phyloP scores from a whole-genome alignment of 2,329 filamentous ascomycete species.

The Penicillium sp. region DNA sequence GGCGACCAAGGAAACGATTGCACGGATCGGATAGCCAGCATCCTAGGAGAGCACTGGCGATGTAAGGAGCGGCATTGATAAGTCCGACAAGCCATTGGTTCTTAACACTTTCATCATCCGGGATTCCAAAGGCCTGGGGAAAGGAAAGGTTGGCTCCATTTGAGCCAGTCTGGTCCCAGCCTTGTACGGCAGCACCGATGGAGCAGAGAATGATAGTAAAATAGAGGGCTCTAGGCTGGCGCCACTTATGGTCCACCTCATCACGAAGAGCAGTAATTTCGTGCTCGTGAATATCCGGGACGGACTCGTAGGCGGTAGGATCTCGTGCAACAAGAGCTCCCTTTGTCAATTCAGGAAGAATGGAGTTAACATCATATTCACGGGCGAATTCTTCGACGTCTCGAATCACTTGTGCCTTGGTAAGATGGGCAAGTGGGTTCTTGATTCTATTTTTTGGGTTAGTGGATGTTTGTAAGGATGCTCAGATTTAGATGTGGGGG shows the following conservation, averaged over 20 bases:
- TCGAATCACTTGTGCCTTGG: slow-evolving; percentile 36
- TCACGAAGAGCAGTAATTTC: slow-evolving; percentile 33
- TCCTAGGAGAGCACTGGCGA: slow-evolving; percentile 54
- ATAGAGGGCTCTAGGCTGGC: slow-evolving; percentile 50
- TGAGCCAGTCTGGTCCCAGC: slow-evolving; percentile 36
- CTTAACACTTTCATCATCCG: slow-evolving; percentile 37
- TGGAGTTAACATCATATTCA: slow-evolving; percentile 42
- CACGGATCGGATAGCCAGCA: slow-evolving; percentile 68
- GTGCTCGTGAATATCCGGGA: slow-evolving; percentile 44
- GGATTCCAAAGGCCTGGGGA: slow-evolving; percentile 48
- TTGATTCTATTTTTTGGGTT: slow-evolving; percentile 38
- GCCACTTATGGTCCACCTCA: slow-evolving; percentile 52
- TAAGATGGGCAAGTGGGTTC: slow-evolving; percentile 47
- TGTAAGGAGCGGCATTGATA: slow-evolving; percentile 60
- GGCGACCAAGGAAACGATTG: slow-evolving; percentile 59
- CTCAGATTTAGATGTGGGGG: background rate
- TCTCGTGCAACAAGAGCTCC: slow-evolving; percentile 53
- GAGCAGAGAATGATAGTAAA: slow-evolving; percentile 54
- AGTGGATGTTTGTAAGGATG: background rate
- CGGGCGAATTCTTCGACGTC: slow-evolving; percentile 47
- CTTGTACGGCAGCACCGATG: slow-evolving; percentile 53
- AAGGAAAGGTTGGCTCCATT: slow-evolving; percentile 52
- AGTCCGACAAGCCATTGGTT: slow-evolving; percentile 65
- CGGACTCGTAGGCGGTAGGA: slow-evolving; percentile 45
- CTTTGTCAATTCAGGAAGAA: slow-evolving; percentile 46